Evolutionary conservation across 306 rosid species (phyloP), one percentile per base, ranked within the genome.

Genomic region (Canavalia gladiata): DNA sequence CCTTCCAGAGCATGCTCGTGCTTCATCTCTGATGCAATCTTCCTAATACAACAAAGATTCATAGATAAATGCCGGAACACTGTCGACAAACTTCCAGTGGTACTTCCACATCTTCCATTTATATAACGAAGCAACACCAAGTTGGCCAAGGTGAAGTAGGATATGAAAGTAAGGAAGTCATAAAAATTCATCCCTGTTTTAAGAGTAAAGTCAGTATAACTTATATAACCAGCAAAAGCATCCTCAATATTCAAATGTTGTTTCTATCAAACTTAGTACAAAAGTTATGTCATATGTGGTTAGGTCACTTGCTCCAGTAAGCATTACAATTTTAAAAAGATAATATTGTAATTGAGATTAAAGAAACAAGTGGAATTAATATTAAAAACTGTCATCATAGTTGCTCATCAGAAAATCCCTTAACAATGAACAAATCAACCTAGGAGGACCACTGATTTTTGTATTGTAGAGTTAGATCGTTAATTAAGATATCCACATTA

Each of bases 151-250:
- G 90, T 73, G 56, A 90, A 79, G 82, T 76, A 82, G 47, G 89
- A 84, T 54, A 95, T 45, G 86, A 95, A 88, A 41, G 84, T 72
- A 66, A 91, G 80, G 90, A 91, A 90, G 84, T 95, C 99, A 78
- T 56, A 86, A 68, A 93, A 93, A 81, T 95, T 90, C 98, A 93
- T 93, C 86, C 99, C 87, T 84, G 97, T 82, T 85, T 60, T 77
- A 77, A 81, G 81, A 70, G 13, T 63, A 74, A 79, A 80, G 66
- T 59, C 55, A 86, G 80, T 54, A 81, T 5, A 68, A n/a, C 33
- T 58, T 49, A 18, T 3, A 9, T 39, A 35, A 59, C 55, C 60
- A 72, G 60, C 55, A 55, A 72, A 65, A 51, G 54, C 46, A 57
- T 62, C 66, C 35, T 54, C 72, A 46, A 62, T 31, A 72, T 42